phyloP scores from a whole-genome alignment of 1,139 yeast species.

The Zygosaccharomyces pseudobailii region DNA sequence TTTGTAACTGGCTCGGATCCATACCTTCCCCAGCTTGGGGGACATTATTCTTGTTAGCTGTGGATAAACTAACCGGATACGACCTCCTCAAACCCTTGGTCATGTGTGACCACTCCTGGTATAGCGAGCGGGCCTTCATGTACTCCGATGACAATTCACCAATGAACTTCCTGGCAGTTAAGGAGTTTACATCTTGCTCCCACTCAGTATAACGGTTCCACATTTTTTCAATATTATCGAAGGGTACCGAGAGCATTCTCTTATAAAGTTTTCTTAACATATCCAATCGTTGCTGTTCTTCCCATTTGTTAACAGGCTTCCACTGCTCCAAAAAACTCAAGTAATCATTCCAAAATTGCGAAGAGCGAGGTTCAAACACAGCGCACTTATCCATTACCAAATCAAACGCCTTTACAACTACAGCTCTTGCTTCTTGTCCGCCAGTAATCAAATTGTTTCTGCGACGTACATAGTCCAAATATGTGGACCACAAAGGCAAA shows the following conservation, averaged over 20 bases:
- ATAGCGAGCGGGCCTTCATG: conserved; percentile 81
- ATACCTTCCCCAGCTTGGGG: conserved; percentile 34
- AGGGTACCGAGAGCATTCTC: conserved; percentile 65
- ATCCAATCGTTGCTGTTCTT: conserved; percentile 78
- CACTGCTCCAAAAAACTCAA: conserved; percentile 72
- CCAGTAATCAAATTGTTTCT: conserved; percentile 77
- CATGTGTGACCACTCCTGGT: conserved; percentile 61
- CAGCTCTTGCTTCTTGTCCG: conserved; percentile 76
- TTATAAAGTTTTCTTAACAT: conserved; percentile 71
- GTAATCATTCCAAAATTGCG: conserved; percentile 77
- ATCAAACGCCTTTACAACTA: conserved; percentile 78
- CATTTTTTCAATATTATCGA: conserved; percentile 64
- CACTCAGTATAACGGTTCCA: conserved; percentile 82
- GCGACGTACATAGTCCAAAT: conserved; percentile 73
- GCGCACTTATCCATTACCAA: conserved; percentile 68
- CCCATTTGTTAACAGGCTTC: conserved; percentile 81
- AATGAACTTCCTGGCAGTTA: conserved; percentile 80
- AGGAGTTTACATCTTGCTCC: conserved; percentile 71
- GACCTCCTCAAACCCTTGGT: conserved; percentile 45
- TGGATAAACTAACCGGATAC: conserved; percentile 27
- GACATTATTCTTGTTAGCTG: conserved; percentile 39
- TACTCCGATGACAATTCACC: conserved; percentile 82
- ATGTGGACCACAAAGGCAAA: conserved; percentile 57
- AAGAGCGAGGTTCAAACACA: conserved; percentile 71
- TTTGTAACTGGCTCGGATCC: conserved; percentile 38